Evolutionary conservation across 148 eudicot species (phyloP), one percentile per base, ranked within the genome.

Genomic region (Amaranthus cruentus): DNA sequence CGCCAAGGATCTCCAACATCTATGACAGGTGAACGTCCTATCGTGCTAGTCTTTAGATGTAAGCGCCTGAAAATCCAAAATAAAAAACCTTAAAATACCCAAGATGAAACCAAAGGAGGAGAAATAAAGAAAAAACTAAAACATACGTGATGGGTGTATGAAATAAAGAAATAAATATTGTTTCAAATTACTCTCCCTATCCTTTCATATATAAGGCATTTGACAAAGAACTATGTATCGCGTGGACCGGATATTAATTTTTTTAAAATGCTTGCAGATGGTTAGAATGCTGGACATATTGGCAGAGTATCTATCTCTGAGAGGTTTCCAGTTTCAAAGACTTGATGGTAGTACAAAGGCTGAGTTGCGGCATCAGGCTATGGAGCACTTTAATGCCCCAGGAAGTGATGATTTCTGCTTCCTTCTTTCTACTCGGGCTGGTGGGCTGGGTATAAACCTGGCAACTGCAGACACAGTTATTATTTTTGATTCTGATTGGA

Each of bases 371-470:
- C 99, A 96, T 52, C 99, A 96, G 85, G 99, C 99, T 78, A 96
- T 95, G 99, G 99, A 96, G 11, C 99, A 96, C 81, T 96, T 96
- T 77, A 96, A 96, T 90, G 97, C 99, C 47, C 91, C 94, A 70
- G 96, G 95, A n/a, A 96, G 99, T 82, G 99, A 96, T 73, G 99
- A 96, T 81, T 96, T 96, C 83, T 96, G 99, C 80, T 96, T 96
- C 77, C 99, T 96, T 82, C 92, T 96, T 57, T 96, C 99, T 6
- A 96, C 99, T 51, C 97, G 99, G 78, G 99, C 99, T 84, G 99
- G 99, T 83, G 99, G 99, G 47, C 81, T 96, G 80, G 99, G 99
- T 72, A 96, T 96, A 70, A 96, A 96, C 80, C 90, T 96, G 72
- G 99, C 99, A 9, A 96, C 99, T 61, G 99, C 99, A 49, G 99